A percentile compares a stretch with the other conserved stretches of the same genome.
Conservation (phyloP, 768 basidiomycete genomes). For the Calocybe indica region DNA sequence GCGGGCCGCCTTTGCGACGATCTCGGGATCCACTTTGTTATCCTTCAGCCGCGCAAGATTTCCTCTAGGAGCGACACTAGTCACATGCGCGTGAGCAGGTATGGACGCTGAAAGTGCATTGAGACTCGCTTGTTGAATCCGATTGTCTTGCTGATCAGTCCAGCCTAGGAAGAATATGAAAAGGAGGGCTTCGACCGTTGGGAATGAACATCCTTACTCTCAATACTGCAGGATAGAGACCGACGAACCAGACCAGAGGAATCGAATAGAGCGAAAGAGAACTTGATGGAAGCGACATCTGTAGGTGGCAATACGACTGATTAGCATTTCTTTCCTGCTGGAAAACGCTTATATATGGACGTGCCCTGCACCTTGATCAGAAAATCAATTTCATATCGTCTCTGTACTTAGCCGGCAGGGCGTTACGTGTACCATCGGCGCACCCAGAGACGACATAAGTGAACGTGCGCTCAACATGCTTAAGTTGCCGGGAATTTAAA, state of each 20-base stretch:
- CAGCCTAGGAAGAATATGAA: background rate
- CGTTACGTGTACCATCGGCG: too few species aligned
- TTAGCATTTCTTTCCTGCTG: background rate
- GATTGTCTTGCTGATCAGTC: background rate
- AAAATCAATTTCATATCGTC: too few species aligned
- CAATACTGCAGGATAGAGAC: constrained; percentile 22
- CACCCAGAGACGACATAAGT: too few species aligned
- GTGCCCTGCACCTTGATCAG: too few species aligned
- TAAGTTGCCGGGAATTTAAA: too few species aligned
- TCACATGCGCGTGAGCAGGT: background rate
- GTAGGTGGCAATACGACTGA: background rate
- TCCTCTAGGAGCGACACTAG: constrained; percentile 13
- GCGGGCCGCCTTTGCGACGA: constrained; percentile 12
- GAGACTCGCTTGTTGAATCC: constrained; percentile 4
- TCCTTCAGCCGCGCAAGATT: constrained; percentile 12
- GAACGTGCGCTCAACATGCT: too few species aligned
- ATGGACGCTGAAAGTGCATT: background rate
- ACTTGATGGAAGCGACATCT: constrained; percentile 10
- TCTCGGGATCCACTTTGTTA: constrained; percentile 10
- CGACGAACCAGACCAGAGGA: constrained; percentile 26
- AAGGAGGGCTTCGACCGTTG: background rate
- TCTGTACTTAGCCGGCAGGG: too few species aligned
- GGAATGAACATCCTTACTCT: constrained; percentile 17
- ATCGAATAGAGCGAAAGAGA: constrained; percentile 32
- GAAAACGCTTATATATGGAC: background rate